phyloP scores from a whole-genome alignment of 306 rosid genomes.

The Sicyos edulis region DNA sequence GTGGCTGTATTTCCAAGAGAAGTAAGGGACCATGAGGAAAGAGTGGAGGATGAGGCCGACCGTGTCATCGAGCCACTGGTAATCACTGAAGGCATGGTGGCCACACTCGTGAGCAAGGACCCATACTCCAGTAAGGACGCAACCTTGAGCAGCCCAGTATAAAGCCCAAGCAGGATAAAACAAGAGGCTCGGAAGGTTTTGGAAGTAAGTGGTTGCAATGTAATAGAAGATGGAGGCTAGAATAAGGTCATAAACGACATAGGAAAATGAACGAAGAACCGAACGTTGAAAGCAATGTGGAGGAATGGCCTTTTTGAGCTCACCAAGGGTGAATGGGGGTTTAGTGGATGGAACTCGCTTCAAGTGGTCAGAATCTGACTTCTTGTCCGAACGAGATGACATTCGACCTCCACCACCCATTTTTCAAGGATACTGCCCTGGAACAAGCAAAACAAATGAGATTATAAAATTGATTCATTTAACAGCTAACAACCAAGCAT shows the following conservation, averaged over 20 bases:
- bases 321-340: conserved; percentile 56
- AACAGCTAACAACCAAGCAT: background rate
- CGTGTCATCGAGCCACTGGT: conserved; percentile 84
- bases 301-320: conserved; percentile 64
- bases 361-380: conserved; percentile 31
- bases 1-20: conserved; percentile 97
- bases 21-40: conserved; percentile 79
- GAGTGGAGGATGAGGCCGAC: conserved; percentile 89
- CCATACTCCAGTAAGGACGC: conserved; percentile 91
- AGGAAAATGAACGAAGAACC: conserved; percentile 50
- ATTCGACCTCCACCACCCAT: conserved; percentile 97
- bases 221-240: conserved; percentile 35
- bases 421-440: conserved; percentile 37
- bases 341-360: conserved; percentile 53
- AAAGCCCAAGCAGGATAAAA: conserved; percentile 53
- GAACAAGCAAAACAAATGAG: conserved; percentile 13
- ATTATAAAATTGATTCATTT: background rate
- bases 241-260: conserved; percentile 44
- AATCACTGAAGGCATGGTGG: conserved; percentile 95
- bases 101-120: conserved; percentile 96
- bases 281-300: conserved; percentile 75
- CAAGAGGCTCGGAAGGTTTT: conserved; percentile 33
- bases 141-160: conserved; percentile 58
- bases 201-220: conserved; percentile 41
- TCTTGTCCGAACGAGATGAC: conserved; percentile 48